These are phyloP conservation scores for Oidiodendron maius DNA, from an alignment of 495 filamentous ascomycete genomes.

Conservation along the genomic window DNA sequence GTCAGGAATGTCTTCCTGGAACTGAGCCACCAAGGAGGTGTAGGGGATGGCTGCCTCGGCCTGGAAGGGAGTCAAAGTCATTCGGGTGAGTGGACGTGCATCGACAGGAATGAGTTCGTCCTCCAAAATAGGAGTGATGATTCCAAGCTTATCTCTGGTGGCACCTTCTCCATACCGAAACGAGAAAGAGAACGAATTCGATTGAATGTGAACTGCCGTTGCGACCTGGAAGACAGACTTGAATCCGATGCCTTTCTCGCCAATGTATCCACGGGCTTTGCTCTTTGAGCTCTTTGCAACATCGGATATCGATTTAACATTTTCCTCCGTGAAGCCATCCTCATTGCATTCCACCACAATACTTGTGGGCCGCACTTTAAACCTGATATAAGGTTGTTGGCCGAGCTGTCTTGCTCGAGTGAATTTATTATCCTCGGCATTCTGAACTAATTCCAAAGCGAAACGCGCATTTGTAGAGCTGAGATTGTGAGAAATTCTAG, in stretches of 20 bases:
- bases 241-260: constrained; percentile 44
- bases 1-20: not conserved
- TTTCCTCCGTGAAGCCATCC: constrained; percentile 31
- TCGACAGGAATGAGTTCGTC: not conserved
- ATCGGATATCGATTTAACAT: constrained; percentile 29
- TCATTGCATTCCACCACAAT: constrained; percentile 41
- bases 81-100: constrained; percentile 1
- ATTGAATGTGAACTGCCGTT: constrained; percentile 31
- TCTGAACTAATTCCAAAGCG: constrained; percentile 7
- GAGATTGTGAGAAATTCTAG: constrained; percentile 2
- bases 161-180: constrained; percentile 4
- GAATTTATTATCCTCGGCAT: constrained; percentile 6
- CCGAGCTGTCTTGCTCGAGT: not conserved
- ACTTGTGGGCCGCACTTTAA: constrained; percentile 23
- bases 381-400: constrained; percentile 26
- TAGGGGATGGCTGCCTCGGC: not conserved
- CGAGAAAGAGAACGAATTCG: constrained; percentile 31
- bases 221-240: constrained; percentile 42
- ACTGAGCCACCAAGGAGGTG: not conserved
- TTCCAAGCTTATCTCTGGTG: not conserved
- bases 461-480: constrained; percentile 2
- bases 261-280: constrained; percentile 25
- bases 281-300: constrained; percentile 31
- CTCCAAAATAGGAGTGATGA: constrained; percentile 7
- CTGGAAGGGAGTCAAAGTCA: constrained; percentile 4